Evolutionary conservation across 2,329 filamentous ascomycete species (phyloP).

Genomic region (Fusarium secorum): DNA sequence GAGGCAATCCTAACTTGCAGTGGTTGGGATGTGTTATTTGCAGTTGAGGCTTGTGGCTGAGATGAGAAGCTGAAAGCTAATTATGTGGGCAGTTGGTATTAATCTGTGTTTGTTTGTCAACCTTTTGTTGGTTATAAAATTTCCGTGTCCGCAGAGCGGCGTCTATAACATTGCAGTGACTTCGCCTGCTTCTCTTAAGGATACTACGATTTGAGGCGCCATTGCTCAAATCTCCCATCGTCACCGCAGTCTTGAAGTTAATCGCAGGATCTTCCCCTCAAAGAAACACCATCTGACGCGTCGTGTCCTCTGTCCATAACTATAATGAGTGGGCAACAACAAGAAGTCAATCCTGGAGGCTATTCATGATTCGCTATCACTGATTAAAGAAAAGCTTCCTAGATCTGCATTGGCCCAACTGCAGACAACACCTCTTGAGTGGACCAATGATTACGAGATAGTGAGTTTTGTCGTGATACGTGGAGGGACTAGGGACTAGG

Average conservation of each 20-base stretch:
- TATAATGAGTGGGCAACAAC: background rate
- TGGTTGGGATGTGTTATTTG: background rate
- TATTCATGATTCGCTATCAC: too few relatives aligned
- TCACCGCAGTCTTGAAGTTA: background rate
- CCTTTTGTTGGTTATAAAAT: background rate
- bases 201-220: too few relatives aligned
- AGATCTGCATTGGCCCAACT: background rate
- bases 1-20: background rate
- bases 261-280: background rate
- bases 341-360: background rate
- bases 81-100: background rate
- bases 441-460: background rate
- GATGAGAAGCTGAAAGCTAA: background rate
- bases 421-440: background rate
- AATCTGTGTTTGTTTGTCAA: background rate
- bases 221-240: accelerated
- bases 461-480: background rate
- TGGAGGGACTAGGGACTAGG: too few relatives aligned
- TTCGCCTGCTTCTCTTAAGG: too few relatives aligned
- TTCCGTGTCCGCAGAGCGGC: too few relatives aligned
- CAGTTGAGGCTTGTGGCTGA: background rate
- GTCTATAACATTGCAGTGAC: too few relatives aligned
- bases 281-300: background rate
- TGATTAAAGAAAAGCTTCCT: background rate
- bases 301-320: background rate